These are phyloP conservation scores for Saturnispora sekii DNA, from an alignment of 805 yeast species.

Conservation along the genomic window DNA sequence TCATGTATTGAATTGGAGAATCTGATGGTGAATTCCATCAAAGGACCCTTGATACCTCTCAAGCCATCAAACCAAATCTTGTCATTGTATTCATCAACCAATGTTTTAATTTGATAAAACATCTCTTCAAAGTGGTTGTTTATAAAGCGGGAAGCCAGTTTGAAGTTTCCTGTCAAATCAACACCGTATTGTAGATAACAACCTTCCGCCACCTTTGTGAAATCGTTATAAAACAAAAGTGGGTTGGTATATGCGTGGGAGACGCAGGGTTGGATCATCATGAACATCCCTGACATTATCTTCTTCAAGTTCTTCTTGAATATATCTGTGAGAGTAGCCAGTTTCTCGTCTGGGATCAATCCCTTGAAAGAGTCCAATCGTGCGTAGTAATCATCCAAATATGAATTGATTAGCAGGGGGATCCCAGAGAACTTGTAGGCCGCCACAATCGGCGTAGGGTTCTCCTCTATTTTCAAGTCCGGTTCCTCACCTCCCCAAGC, in stretches of 20 bases:
- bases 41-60: slow-evolving; percentile 7
- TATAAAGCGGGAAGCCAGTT: slow-evolving; percentile 17
- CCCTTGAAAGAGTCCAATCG: slow-evolving; percentile 14
- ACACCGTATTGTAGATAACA: slow-evolving; percentile 12
- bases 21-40: slow-evolving; percentile 9
- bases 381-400: slow-evolving; percentile 15
- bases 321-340: slow-evolving; percentile 15
- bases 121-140: slow-evolving; percentile 7
- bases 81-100: slow-evolving; percentile 15
- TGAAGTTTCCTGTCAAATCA: slow-evolving; percentile 17
- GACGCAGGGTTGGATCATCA: slow-evolving; percentile 17
- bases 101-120: slow-evolving; percentile 4
- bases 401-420: slow-evolving; percentile 11
- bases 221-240: slow-evolving; percentile 27
- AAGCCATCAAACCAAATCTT: slow-evolving; percentile 12
- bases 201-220: slow-evolving; percentile 18
- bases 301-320: slow-evolving; percentile 23
- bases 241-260: slow-evolving; percentile 16
- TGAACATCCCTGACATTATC: slow-evolving; percentile 19
- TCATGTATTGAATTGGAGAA: slow-evolving; percentile 7
- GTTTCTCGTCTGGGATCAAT: slow-evolving; percentile 8
- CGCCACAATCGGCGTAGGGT: slow-evolving; percentile 3
- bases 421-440: slow-evolving; percentile 17
- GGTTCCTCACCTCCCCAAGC: slow-evolving; percentile 12
- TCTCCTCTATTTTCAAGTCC: slow-evolving; percentile 9